Conservation (phyloP, 2,329 filamentous ascomycete species). For the Penicillium digitatum region DNA sequence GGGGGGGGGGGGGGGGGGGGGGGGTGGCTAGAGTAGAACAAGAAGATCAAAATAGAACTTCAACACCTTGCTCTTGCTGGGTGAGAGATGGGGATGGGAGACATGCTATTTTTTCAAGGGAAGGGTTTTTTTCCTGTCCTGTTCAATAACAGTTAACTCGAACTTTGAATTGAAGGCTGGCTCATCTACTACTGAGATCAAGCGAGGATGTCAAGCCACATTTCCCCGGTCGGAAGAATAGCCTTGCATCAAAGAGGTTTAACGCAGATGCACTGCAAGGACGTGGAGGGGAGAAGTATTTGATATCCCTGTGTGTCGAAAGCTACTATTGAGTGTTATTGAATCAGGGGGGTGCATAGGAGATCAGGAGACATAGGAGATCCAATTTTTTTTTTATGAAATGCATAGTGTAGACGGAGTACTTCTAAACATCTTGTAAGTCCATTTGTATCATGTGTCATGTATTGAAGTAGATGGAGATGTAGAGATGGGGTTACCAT, state of each 20-base stretch:
- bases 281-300: not conserved
- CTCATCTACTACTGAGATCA: not conserved
- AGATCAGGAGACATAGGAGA: not conserved
- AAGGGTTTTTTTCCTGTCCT: not conserved
- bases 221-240: conserved; percentile 16
- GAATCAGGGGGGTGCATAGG: not conserved
- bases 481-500: not conserved
- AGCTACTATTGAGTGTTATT: not conserved
- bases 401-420: not conserved
- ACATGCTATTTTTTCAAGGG: not conserved
- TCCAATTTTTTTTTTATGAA: not conserved
- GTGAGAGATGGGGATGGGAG: not conserved
- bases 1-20: too few relatives aligned
- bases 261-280: conserved; percentile 20
- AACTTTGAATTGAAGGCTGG: not conserved
- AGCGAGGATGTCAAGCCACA: conserved; percentile 12
- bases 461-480: not conserved
- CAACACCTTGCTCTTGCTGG: not conserved
- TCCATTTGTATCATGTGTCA: too few relatives aligned
- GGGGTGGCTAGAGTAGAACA: not conserved
- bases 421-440: not conserved
- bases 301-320: not conserved
- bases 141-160: not conserved
- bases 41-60: conserved; percentile 6
- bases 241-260: conserved; percentile 7